A percentile compares a stretch with the other conserved stretches of the same genome.
Conservation (phyloP, 306 rosid genomes). For the Fragaria ananassa region DNA sequence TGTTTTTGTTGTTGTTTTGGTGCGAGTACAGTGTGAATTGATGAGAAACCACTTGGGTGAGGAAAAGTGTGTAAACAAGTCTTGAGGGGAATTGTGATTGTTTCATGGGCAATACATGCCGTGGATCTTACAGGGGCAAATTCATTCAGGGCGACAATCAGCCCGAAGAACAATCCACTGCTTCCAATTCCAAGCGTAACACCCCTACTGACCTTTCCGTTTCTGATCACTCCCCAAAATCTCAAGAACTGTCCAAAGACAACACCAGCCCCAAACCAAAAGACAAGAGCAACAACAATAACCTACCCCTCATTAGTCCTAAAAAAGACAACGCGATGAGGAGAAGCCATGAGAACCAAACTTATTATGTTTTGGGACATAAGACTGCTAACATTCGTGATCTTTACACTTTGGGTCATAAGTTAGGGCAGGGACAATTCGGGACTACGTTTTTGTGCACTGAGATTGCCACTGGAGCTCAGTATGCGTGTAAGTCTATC, state of each 20-base stretch:
- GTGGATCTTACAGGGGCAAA: conserved; percentile 86
- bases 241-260: conserved; percentile 45
- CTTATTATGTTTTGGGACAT: conserved; percentile 84
- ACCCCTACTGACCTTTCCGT: conserved; percentile 48
- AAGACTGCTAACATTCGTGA: conserved; percentile 84
- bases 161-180: conserved; percentile 49
- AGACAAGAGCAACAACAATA: conserved; percentile 16
- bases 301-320: conserved; percentile 25
- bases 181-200: conserved; percentile 44
- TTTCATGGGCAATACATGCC: conserved; percentile 99
- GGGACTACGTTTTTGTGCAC: conserved; percentile 78
- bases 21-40: conserved; percentile 24
- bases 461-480: conserved; percentile 51
- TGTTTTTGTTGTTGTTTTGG: not conserved
- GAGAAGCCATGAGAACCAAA: conserved; percentile 59
- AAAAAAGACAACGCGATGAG: conserved; percentile 61
- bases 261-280: conserved; percentile 18
- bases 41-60: conserved; percentile 47
- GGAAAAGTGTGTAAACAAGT: conserved; percentile 33
- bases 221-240: conserved; percentile 45
- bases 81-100: conserved; percentile 33
- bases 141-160: conserved; percentile 53
- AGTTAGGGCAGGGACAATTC: conserved; percentile 91
- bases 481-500: conserved; percentile 89
- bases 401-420: conserved; percentile 72